phyloP scores from a whole-genome alignment of 257 asterid species.

The Salvia hispanica region DNA sequence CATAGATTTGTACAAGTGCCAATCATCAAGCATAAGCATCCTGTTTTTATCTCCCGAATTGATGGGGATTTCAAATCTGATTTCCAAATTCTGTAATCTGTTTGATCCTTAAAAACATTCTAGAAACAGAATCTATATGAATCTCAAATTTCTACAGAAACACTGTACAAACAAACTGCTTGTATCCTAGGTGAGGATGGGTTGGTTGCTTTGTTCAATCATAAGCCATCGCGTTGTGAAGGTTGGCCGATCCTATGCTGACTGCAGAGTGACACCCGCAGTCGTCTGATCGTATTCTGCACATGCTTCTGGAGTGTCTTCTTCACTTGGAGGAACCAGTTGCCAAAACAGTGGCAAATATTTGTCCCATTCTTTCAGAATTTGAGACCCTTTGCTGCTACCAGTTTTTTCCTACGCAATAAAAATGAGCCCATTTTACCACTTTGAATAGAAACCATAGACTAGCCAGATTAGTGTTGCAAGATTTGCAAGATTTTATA shows the following conservation, averaged over 20 bases:
- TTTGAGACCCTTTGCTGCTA: constrained; percentile 71
- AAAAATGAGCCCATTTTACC: background rate
- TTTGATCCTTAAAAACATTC: constrained; percentile 8
- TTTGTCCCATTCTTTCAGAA: constrained; percentile 84
- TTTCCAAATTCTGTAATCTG: constrained; percentile 8
- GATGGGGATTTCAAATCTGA: background rate
- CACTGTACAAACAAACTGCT: constrained; percentile 42
- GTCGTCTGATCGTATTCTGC: constrained; percentile 66
- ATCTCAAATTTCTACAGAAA: constrained; percentile 25
- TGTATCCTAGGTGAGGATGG: constrained; percentile 10
- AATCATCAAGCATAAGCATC: background rate
- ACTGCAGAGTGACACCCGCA: constrained; percentile 66
- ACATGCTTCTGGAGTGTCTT: constrained; percentile 95
- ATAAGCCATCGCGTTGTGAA: background rate
- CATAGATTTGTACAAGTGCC: background rate
- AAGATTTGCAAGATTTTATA: background rate
- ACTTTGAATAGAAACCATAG: too few relatives aligned
- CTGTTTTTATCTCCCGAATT: background rate
- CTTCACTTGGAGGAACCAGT: constrained; percentile 97
- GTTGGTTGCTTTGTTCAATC: background rate
- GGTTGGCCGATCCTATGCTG: constrained; percentile 42
- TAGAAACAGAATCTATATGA: background rate
- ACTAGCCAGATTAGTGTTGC: too few relatives aligned
- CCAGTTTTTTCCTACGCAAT: constrained; percentile 79
- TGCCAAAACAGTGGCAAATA: constrained; percentile 93